Base-by-base conservation (phyloP, 2,329 filamentous ascomycete genomes). In the Botrytis hyacinthi region DNA sequence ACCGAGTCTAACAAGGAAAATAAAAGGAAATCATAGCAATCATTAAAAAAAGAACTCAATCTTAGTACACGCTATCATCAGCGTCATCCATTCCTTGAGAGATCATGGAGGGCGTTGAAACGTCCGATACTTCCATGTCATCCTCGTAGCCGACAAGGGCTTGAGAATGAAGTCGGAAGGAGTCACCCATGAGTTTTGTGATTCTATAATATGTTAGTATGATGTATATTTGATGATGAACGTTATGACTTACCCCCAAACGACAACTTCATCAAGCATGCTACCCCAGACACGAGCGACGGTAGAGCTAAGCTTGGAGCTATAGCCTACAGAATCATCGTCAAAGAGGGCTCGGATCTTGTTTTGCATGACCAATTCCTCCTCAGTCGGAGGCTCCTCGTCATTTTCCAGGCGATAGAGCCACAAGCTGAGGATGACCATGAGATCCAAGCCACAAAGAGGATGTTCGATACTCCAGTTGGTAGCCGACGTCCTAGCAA, bases 401-500 rank as follows among this genome's bases (percentile, higher is more conserved):
- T 99, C 96, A 85, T 98, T 95, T 92, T 99, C 96, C 86, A 99
- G 92, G 85, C 95, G 94, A 86, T 98, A 98, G 80, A 99, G 91
- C 96, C 96, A 99, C 78, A 98, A 87, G 80, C 94, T 98, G 79
- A 99, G 91, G 79, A 98, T 96, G 82, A 98, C 96, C 90, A 99
- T 97, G 78, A 98, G 88, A 83, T 99, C 96, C 85, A 99, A 90
- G 76, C 95, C 95, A 81, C 95, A 98, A 74, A 99, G 90, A 70
- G 96, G 95, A 82, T 99, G 95, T 85, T 99, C 96, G 75, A 98
- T 93, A 82, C 95, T 98, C 96, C 96, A 99, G 84, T 98, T 98
- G 65, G 96, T 98, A 35, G 96, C 94, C 65, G 95, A 98, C 35
- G 95, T 98, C 78, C 95, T 92, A n/a, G 95, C 95, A 76, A 98